Evolutionary conservation across 768 basidiomycete genomes (phyloP).

Genomic region (Phaffia tasmanica): DNA sequence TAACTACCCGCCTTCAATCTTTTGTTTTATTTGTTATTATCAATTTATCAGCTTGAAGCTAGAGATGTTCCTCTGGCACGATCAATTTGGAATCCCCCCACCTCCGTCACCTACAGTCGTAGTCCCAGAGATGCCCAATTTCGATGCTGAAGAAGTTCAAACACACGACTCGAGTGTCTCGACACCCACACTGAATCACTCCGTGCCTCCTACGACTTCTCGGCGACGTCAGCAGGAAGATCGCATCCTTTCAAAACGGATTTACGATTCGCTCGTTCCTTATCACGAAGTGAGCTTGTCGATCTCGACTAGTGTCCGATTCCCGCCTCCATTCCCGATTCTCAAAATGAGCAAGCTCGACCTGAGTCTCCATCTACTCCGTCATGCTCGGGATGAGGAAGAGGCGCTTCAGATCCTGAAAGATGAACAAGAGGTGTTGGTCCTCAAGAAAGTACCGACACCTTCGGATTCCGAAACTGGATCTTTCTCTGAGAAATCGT

Average conservation of each 20-base stretch:
- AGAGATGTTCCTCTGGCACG: slow-evolving; percentile 26
- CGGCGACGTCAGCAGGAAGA: slow-evolving; percentile 24
- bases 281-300: slow-evolving; percentile 83
- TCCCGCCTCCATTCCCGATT: slow-evolving; percentile 83
- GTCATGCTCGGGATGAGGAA: slow-evolving; percentile 77
- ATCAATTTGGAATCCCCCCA: slow-evolving; percentile 14
- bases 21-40: neutral
- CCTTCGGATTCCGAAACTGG: neutral
- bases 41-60: slow-evolving; percentile 19
- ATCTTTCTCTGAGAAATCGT: neutral
- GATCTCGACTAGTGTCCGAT: slow-evolving; percentile 80
- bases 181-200: slow-evolving; percentile 19
- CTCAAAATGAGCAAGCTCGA: slow-evolving; percentile 80
- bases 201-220: neutral
- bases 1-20: slow-evolving; percentile 85
- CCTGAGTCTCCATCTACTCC: slow-evolving; percentile 56
- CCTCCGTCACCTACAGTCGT: slow-evolving; percentile 12
- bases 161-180: slow-evolving; percentile 30
- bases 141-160: slow-evolving; percentile 41
- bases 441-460: neutral
- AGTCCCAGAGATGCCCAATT: slow-evolving; percentile 13
- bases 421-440: slow-evolving; percentile 19
- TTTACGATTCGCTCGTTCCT: slow-evolving; percentile 68
- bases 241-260: slow-evolving; percentile 55
- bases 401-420: slow-evolving; percentile 38